Conservation (phyloP, 1,284 basidiomycete genomes). For the Pascua sp. region DNA sequence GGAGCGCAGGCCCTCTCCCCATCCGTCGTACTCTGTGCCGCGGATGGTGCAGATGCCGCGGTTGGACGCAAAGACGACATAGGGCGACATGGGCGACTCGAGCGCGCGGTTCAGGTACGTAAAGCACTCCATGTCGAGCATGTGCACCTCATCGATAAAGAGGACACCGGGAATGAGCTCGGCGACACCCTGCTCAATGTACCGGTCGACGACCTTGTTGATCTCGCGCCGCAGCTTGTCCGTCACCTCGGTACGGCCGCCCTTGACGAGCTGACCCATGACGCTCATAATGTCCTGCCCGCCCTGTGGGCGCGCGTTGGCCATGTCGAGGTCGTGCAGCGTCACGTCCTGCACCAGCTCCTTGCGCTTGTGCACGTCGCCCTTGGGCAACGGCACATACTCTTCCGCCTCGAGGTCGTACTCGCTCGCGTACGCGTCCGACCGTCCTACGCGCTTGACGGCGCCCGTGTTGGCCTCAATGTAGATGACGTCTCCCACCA, state of each 20-base stretch:
- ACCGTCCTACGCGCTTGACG: conserved; percentile 95
- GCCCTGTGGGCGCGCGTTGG: conserved; percentile 82
- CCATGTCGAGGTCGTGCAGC: conserved; percentile 91
- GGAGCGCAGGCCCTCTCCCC: conserved; percentile 70
- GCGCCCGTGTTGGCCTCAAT: conserved; percentile 92
- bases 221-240: conserved; percentile 94
- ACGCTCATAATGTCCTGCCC: conserved; percentile 99
- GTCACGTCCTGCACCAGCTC: conserved; percentile 98
- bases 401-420: conserved; percentile 98
- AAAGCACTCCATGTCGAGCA: conserved; percentile 99
- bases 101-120: conserved; percentile 95
- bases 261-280: conserved; percentile 95
- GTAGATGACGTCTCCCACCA: conserved; percentile 95
- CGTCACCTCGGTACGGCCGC: conserved; percentile 90
- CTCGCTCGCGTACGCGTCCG: conserved; percentile 97
- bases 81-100: conserved; percentile 94
- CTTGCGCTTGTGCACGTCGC: conserved; percentile 96
- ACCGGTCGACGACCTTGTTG: conserved; percentile 96
- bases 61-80: conserved; percentile 95
- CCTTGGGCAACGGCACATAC: conserved; percentile 95
- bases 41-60: conserved; percentile 86
- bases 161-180: conserved; percentile 96
- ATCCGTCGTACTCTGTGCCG: conserved; percentile 64
- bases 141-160: conserved; percentile 99
- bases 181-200: conserved; percentile 96